phyloP scores from a whole-genome alignment of 768 basidiomycete genomes.

The Suillus lakei region DNA sequence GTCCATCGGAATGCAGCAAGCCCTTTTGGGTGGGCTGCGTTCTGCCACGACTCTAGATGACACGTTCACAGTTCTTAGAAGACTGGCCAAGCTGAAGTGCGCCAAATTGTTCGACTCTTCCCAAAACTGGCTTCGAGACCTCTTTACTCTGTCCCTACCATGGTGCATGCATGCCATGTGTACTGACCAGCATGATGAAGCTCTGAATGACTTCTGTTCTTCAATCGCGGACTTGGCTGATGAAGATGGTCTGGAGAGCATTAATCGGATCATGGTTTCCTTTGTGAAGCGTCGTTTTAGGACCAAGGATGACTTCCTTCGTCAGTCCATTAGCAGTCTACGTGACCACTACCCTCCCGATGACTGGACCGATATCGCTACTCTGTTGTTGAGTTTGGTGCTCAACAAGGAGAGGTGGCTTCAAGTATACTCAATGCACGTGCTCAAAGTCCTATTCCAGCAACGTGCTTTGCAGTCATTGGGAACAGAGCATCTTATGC shows the following conservation, averaged over 20 bases:
- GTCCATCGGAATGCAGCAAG: constrained; percentile 65
- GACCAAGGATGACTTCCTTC: constrained; percentile 91
- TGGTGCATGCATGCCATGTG: constrained; percentile 87
- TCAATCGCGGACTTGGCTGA: constrained; percentile 76
- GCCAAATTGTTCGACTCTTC: constrained; percentile 72
- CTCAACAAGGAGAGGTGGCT: constrained; percentile 86
- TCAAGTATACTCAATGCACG: constrained; percentile 81
- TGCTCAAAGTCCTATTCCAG: constrained; percentile 88
- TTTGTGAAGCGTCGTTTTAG: constrained; percentile 88
- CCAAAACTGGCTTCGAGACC: constrained; percentile 74
- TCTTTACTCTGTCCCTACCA: constrained; percentile 83
- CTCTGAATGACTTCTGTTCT: constrained; percentile 71
- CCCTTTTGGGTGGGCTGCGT: constrained; percentile 76
- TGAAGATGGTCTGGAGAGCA: constrained; percentile 72
- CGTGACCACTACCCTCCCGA: constrained; percentile 83
- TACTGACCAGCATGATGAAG: constrained; percentile 58
- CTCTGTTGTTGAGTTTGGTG: constrained; percentile 84
- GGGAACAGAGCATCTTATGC: constrained; percentile 90
- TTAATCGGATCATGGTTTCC: constrained; percentile 87
- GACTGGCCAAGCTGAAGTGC: constrained; percentile 63
- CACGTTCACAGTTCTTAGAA: constrained; percentile 72
- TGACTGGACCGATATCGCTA: constrained; percentile 81
- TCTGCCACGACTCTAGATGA: constrained; percentile 71
- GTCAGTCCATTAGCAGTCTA: constrained; percentile 84
- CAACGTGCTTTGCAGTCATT: constrained; percentile 76